Evolutionary conservation across 768 basidiomycete genomes (phyloP), one percentile per base, ranked within the genome.

Genomic region (Kwoniella botswanensis): DNA sequence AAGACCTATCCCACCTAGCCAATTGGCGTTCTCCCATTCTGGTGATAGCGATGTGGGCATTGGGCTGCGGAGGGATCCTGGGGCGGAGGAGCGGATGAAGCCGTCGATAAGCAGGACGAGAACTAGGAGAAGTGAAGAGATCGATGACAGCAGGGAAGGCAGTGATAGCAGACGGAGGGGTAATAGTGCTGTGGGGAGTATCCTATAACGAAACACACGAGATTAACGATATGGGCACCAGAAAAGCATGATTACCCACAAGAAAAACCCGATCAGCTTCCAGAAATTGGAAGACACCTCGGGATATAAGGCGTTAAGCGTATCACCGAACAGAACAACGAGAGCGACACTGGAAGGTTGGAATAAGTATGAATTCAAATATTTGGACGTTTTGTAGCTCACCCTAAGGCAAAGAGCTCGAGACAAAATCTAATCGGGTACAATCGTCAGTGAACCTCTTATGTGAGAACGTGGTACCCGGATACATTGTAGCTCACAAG

Each of bases 291-390:
- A 82, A 0, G 91, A 89, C 73, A 91, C 87, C 4, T 82, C 72
- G 6, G 93, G 93, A 65, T 90, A 85, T 61, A 98, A 85, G 2
- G 88, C 86, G 79, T 93, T 88, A 70, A 97, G 82, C 9, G 92
- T 92, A 82, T 98, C 95, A 11, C 92, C 93, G 72, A 92, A 93
- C 3, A 98, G 84, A 1, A 94, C 93, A 59, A 97, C 88, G n/a
- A 96, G 87, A 61, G 93, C 88, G 42, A 97, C 93, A 71, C 77
- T 79, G 71, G 17, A 67, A 35, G 35, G 35, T 35, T 6, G 35
- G 35, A 35, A 35, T 35, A 35, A 35, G 35, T 6, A 35, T 35
- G 35, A 35, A 35, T 9, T 6, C 35, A 35, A 7, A 35, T 35
- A 35, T 35, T 9, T 21, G 41, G 24, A n/a, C 17, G 41, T 60